phyloP scores from a whole-genome alignment of 768 basidiomycete species.

The Floccularia luteovirens region DNA sequence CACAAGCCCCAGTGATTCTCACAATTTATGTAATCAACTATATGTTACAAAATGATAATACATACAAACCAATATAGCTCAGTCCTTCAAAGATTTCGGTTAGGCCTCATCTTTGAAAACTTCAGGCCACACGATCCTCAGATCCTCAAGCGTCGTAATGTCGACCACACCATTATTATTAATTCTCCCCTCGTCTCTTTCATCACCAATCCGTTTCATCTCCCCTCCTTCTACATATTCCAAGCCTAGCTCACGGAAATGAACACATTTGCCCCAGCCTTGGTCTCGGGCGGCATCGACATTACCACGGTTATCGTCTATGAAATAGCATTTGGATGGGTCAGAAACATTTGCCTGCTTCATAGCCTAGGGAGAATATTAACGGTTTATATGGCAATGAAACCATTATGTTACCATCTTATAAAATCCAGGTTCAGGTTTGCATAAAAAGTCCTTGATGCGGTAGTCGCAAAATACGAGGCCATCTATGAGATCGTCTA shows the following conservation, averaged over 20 bases:
- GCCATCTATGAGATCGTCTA: conserved; percentile 69
- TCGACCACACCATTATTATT: conserved; percentile 38
- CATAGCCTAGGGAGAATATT: conserved; percentile 46
- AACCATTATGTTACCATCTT: conserved; percentile 31
- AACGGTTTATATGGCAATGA: background rate
- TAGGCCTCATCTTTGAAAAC: too few relatives aligned
- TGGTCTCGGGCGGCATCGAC: conserved; percentile 55
- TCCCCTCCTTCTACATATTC: conserved; percentile 58
- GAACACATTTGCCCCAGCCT: conserved; percentile 70
- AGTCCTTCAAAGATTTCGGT: too few relatives aligned
- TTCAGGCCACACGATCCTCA: conserved; percentile 69
- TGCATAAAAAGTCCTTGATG: conserved; percentile 62
- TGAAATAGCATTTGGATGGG: conserved; percentile 66
- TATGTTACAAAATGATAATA: too few relatives aligned
- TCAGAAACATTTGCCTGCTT: conserved; percentile 50
- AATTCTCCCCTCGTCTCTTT: conserved; percentile 22
- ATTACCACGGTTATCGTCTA: conserved; percentile 72
- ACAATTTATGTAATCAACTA: too few relatives aligned
- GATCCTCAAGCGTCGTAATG: conserved; percentile 53
- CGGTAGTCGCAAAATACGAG: conserved; percentile 77
- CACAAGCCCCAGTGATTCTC: too few relatives aligned
- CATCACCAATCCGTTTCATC: conserved; percentile 37
- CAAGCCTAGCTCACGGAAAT: conserved; percentile 67
- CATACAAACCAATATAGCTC: too few relatives aligned
- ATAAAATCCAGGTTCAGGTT: conserved; percentile 74